A percentile compares a stretch with the other conserved stretches of the same genome.
phyloP scores from a whole-genome alignment of 495 filamentous ascomycete species.

The Trichodelitschia bisporula region DNA sequence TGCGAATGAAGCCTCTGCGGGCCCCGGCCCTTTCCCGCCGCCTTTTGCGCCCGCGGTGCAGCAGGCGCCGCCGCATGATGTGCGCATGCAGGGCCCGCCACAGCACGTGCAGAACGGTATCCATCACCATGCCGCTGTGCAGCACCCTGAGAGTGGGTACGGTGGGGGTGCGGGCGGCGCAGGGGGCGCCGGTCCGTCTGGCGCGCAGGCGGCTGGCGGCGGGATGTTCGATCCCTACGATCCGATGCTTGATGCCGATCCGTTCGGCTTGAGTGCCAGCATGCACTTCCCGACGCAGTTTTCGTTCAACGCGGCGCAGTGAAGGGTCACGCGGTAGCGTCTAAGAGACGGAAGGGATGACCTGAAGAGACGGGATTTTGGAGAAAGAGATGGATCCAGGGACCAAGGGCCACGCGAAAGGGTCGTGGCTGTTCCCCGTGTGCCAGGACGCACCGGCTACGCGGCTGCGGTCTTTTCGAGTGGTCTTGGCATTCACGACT shows the following conservation, averaged over 20 bases:
- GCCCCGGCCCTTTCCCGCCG: conserved; percentile 6
- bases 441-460: too few relatives aligned
- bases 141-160: not conserved
- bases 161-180: too few relatives aligned
- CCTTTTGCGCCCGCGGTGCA: conserved; percentile 6
- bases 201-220: conserved; percentile 22
- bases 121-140: not conserved
- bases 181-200: conserved; percentile 1
- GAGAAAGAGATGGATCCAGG: too few relatives aligned
- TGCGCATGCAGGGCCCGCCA: not conserved
- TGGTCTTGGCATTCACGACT: too few relatives aligned
- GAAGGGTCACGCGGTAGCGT: too few relatives aligned
- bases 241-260: conserved; percentile 67
- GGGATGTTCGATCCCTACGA: conserved; percentile 56
- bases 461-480: too few relatives aligned
- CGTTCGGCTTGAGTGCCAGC: conserved; percentile 71
- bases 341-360: too few relatives aligned
- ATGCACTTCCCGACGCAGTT: conserved; percentile 89
- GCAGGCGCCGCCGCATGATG: not conserved
- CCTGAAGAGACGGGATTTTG: too few relatives aligned
- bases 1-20: conserved; percentile 27
- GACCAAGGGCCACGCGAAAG: too few relatives aligned
- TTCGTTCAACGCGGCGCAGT: conserved; percentile 46
- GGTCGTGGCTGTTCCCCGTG: too few relatives aligned
- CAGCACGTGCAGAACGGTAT: not conserved